Percentiles rank a stretch among this genome's conserved stretches.
These are phyloP conservation scores for Hypoxylon fuscum DNA, from an alignment of 495 filamentous ascomycete species.

Conservation along the genomic window DNA sequence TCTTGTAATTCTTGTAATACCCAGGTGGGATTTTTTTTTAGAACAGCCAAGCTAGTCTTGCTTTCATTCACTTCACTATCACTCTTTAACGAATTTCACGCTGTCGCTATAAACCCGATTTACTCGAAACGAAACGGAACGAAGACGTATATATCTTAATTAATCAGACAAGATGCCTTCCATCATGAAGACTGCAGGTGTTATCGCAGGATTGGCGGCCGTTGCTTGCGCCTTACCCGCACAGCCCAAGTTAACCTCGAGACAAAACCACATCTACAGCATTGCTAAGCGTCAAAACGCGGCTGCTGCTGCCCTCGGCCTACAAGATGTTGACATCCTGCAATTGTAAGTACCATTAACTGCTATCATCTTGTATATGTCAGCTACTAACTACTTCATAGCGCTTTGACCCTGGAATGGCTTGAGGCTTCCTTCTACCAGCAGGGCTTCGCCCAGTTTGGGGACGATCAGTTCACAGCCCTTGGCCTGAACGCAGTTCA, in stretches of 20 bases:
- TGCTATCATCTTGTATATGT: neutral
- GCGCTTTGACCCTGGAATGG: conserved; percentile 71
- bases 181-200: conserved; percentile 50
- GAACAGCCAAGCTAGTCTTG: conserved; percentile 59
- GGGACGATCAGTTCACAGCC: conserved; percentile 63
- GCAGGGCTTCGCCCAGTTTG: conserved; percentile 68
- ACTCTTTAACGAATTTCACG: conserved; percentile 22
- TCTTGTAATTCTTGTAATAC: conserved; percentile 55
- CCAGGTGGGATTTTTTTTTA: conserved; percentile 53
- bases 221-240: conserved; percentile 56
- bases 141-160: conserved; percentile 29
- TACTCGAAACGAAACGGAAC: conserved; percentile 43
- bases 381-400: conserved; percentile 44
- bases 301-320: conserved; percentile 58
- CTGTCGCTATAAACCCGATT: conserved; percentile 24
- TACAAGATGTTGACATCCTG: conserved; percentile 72
- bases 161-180: conserved; percentile 57
- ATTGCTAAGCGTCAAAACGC: conserved; percentile 62
- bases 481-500: conserved; percentile 61
- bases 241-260: conserved; percentile 52
- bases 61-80: conserved; percentile 37
- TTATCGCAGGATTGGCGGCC: conserved; percentile 56
- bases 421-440: conserved; percentile 71
- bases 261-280: conserved; percentile 55
- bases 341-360: conserved; percentile 70